Conservation (phyloP, 768 basidiomycete genomes). For the Suillus subluteus region DNA sequence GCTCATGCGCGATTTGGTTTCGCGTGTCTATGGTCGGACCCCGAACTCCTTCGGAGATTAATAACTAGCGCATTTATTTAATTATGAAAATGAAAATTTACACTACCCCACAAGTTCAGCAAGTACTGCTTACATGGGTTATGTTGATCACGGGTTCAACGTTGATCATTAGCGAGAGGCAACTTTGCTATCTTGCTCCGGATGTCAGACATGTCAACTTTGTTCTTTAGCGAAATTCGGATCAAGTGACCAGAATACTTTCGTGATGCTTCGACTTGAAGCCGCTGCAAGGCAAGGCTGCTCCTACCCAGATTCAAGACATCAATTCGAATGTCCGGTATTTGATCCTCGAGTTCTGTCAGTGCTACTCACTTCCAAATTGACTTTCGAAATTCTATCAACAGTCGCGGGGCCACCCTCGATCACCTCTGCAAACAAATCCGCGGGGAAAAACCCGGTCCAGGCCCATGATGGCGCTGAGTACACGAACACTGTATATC, state of each 20-base stretch:
- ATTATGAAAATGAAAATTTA: slow-evolving; percentile 3
- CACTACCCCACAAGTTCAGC: not conserved
- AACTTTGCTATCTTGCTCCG: not conserved
- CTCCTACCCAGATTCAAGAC: not conserved
- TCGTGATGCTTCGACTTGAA: not conserved
- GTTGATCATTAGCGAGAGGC: not conserved
- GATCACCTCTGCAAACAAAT: not conserved
- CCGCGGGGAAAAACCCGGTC: not conserved
- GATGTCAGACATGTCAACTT: not conserved
- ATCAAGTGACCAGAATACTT: not conserved
- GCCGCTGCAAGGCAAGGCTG: not conserved
- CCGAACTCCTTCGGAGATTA: not conserved
- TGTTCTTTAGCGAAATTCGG: not conserved
- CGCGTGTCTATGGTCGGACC: not conserved
- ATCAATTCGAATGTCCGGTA: not conserved
- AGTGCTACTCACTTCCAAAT: not conserved
- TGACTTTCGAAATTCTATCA: not conserved
- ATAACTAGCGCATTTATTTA: not conserved
- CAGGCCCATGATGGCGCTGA: not conserved
- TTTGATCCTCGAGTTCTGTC: not conserved
- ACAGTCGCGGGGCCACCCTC: not conserved
- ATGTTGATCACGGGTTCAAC: not conserved
- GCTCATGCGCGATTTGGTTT: too few species aligned
- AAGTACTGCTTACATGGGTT: not conserved
- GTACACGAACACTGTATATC: not conserved